These are phyloP conservation scores for Veloboletus limbatus DNA, from an alignment of 1,284 basidiomycete species.

Conservation along the genomic window DNA sequence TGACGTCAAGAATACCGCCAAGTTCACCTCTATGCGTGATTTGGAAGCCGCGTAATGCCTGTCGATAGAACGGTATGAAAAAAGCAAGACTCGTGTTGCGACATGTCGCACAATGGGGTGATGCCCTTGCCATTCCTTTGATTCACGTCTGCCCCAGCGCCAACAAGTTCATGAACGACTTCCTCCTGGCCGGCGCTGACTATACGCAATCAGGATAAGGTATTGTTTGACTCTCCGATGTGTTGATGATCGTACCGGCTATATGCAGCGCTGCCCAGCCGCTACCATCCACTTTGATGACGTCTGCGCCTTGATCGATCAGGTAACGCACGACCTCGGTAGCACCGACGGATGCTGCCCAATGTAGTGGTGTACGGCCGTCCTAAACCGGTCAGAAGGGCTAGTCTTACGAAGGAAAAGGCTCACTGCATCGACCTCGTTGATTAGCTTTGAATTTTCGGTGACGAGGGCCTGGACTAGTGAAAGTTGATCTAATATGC, in stretches of 20 bases:
- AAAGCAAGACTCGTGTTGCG: constrained; percentile 4
- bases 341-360: constrained; percentile 79
- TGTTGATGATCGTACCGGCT: constrained; percentile 57
- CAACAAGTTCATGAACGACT: constrained; percentile 76
- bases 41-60: constrained; percentile 97
- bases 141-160: constrained; percentile 83
- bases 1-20: background rate
- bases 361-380: constrained; percentile 85
- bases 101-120: constrained; percentile 70
- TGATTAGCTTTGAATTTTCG: constrained; percentile 65
- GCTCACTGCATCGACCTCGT: constrained; percentile 67
- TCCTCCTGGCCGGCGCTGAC: constrained; percentile 81
- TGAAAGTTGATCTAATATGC: constrained; percentile 66
- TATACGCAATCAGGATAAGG: constrained; percentile 30
- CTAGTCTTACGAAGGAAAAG: background rate
- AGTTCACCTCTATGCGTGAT: constrained; percentile 73
- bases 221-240: background rate
- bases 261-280: constrained; percentile 90
- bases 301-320: constrained; percentile 67
- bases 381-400: constrained; percentile 53
- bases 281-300: constrained; percentile 68
- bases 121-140: constrained; percentile 83
- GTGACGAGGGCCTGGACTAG: constrained; percentile 68
- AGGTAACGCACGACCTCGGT: constrained; percentile 72
- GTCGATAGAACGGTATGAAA: constrained; percentile 10